phyloP scores from a whole-genome alignment of 148 eudicot genomes.

The Cornus florida region DNA sequence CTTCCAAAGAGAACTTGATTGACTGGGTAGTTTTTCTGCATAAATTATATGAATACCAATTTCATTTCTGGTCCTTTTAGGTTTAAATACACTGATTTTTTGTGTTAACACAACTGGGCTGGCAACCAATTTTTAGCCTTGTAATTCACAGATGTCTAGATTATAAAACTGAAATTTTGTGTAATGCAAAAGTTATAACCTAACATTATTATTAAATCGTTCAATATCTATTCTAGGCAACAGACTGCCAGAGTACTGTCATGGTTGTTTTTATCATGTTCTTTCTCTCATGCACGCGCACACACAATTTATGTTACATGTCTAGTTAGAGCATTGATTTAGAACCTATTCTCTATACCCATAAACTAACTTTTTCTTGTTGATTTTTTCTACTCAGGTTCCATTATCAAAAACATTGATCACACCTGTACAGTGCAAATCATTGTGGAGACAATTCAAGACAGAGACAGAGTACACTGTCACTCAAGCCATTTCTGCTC shows the following conservation, averaged over 20 bases:
- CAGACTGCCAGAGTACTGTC: not conserved
- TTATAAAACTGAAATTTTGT: not conserved
- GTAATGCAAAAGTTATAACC: not conserved
- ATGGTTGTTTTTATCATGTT: not conserved
- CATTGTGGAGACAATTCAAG: slow-evolving; percentile 93
- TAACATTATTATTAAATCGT: not conserved
- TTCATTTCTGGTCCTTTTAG: not conserved
- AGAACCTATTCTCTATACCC: not conserved
- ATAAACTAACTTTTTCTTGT: not conserved
- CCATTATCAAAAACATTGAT: slow-evolving; percentile 83
- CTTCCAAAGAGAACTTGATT: not conserved
- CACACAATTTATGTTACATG: not conserved
- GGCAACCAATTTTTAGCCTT: not conserved
- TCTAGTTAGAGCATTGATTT: not conserved
- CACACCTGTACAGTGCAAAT: slow-evolving; percentile 95
- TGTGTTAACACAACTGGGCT: not conserved
- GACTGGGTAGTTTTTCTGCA: not conserved
- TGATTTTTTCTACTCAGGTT: slow-evolving; percentile 42
- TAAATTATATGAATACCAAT: not conserved
- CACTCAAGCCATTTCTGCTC: slow-evolving; percentile 95
- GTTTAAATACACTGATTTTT: not conserved
- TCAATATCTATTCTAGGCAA: not conserved
- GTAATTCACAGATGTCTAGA: not conserved
- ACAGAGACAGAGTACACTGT: slow-evolving; percentile 94
- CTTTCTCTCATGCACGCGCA: not conserved